Percentiles rank a stretch among this genome's conserved stretches.
Conservation (phyloP, 768 basidiomycete genomes). For the Strobilomyces echinocephalus region DNA sequence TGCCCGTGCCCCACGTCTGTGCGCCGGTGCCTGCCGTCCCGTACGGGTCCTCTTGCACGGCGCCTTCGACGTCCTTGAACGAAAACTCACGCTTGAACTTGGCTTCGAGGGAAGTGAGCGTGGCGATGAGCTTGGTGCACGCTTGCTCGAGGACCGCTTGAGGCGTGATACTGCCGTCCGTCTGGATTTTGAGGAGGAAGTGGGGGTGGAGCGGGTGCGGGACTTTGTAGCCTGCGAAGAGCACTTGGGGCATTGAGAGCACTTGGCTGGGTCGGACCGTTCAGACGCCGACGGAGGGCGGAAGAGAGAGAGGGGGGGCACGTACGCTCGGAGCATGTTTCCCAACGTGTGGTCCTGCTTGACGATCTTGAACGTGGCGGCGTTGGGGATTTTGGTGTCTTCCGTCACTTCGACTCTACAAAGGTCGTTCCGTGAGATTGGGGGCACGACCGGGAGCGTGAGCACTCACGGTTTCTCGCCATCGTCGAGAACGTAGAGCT, state of each 20-base stretch:
- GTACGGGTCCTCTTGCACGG: conserved; percentile 46
- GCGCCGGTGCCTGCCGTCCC: conserved; percentile 39
- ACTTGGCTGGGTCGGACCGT: conserved; percentile 64
- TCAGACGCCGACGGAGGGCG: not conserved
- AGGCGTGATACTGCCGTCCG: conserved; percentile 82
- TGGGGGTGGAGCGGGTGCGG: conserved; percentile 94
- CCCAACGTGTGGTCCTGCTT: conserved; percentile 98
- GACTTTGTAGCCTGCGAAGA: conserved; percentile 97
- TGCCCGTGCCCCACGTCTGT: conserved; percentile 42
- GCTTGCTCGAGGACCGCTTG: conserved; percentile 79
- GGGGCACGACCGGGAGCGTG: not conserved
- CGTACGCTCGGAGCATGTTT: conserved; percentile 93
- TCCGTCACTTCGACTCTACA: conserved; percentile 83
- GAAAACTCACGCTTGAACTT: conserved; percentile 83
- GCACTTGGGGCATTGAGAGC: conserved; percentile 77
- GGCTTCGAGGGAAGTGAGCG: conserved; percentile 59
- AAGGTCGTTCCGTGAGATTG: conserved; percentile 1
- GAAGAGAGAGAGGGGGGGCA: conserved; percentile 19
- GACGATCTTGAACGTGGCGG: conserved; percentile 88
- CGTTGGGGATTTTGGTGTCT: conserved; percentile 97
- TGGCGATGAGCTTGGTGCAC: conserved; percentile 74
- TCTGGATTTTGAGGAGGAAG: conserved; percentile 94
- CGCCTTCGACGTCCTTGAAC: conserved; percentile 65
- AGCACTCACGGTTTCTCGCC: conserved; percentile 86
- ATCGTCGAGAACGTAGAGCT: conserved; percentile 87